phyloP scores from a whole-genome alignment of 2,329 filamentous ascomycete genomes.

The Fusarium sp. region DNA sequence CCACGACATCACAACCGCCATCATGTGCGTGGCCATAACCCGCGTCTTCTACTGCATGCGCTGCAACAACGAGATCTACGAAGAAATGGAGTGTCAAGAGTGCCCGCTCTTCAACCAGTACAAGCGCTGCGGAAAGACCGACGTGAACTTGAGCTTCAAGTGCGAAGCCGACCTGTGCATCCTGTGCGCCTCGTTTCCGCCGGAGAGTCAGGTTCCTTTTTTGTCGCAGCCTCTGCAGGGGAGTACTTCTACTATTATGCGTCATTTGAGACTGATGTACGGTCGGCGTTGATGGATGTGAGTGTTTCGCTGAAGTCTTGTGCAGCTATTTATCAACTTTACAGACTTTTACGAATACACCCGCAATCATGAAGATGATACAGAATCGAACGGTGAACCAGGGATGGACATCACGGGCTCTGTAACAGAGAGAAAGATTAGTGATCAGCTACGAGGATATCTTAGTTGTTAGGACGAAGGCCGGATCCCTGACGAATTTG shows the following conservation, averaged over 20 bases:
- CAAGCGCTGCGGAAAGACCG: neutral
- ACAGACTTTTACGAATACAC: neutral
- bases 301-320: fast-evolving
- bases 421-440: fast-evolving
- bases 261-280: neutral
- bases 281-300: neutral
- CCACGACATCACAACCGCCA: neutral
- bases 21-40: neutral
- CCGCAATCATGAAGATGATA: fast-evolving
- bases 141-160: neutral
- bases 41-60: neutral
- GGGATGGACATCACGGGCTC: fast-evolving
- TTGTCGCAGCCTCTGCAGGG: neutral
- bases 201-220: neutral
- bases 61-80: neutral
- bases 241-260: neutral
- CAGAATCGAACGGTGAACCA: fast-evolving
- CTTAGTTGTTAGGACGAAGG: too few species aligned
- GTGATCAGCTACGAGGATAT: neutral
- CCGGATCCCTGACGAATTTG: too few species aligned
- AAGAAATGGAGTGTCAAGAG: neutral
- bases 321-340: fast-evolving
- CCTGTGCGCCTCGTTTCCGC: neutral
- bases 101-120: neutral
- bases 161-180: conserved; percentile 1